Base-by-base conservation (phyloP, 345 rosid genomes). In the Brassica nigra region DNA sequence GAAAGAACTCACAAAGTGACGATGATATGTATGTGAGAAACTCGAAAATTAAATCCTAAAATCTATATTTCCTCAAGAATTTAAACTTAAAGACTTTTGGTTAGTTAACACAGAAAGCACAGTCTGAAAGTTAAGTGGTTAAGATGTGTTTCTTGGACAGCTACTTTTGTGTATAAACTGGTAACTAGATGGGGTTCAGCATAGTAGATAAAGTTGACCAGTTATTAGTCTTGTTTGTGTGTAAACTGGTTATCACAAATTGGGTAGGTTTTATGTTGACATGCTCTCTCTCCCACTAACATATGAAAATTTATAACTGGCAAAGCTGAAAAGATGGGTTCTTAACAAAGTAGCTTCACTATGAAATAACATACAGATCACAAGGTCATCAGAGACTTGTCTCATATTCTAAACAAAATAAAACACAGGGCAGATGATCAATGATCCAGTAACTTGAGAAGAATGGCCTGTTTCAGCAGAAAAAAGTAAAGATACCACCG, bases 391-490 rank as follows among this genome's bases (percentile, higher is more conserved):
- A 68, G n/a, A 39, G 39, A 67, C 47, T 15, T 16, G 68, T 59
- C 2, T 18, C 18, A 18, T 18, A 18, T n/a, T n/a, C n/a, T n/a
- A n/a, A n/a, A 15, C 36, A 29, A 12, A 16, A 3, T 42, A 78
- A 65, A 39, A 14, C 55, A 47, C 4, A 11, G 54, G 1, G 54
- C 18, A 34, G 7, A 34, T 6, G 59, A 68, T 78, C 70, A 85
- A 20, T 74, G 85, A 71, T 86, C 85, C 72, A 73, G 42, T 77
- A 82, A 62, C 78, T 84, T 84, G 59, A 79, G 66, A 84, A 86
- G 88, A 75, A 84, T 71, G 42, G 80, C 80, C 88, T 86, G 82
- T 70, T 42, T 30, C 75, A 78, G 20, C 59, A 31, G 18, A 20
- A 14, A 14, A 12, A 30, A 4, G 44, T 58, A 34, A 4, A 62